phyloP scores from a whole-genome alignment of 2,329 filamentous ascomycete species.

The Trichoderma semiorbis region DNA sequence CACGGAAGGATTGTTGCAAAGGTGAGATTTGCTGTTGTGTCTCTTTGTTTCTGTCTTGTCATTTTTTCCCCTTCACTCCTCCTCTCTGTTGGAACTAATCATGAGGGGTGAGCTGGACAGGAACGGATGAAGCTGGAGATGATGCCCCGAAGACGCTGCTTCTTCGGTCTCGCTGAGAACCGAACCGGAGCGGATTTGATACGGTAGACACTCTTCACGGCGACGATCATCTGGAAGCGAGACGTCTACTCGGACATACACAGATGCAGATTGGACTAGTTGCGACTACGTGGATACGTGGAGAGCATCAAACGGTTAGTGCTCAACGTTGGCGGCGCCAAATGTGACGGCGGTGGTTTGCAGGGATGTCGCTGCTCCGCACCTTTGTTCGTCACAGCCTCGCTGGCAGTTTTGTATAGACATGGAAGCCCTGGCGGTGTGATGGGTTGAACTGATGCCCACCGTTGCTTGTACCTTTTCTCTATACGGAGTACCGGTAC shows the following conservation, averaged over 20 bases:
- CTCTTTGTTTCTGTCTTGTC: not conserved
- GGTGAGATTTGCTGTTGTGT: not conserved
- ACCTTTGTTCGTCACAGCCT: slow-evolving; percentile 3
- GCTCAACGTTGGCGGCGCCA: not conserved
- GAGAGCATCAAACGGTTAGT: not conserved
- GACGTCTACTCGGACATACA: not conserved
- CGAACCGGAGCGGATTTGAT: not conserved
- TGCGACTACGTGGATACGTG: not conserved
- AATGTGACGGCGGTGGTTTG: slow-evolving; percentile 5
- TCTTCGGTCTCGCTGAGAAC: not conserved
- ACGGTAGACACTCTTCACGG: not conserved
- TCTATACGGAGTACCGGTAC: not conserved
- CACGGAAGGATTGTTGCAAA: not conserved
- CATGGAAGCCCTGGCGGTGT: not conserved
- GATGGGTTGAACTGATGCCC: not conserved
- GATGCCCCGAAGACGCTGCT: not conserved
- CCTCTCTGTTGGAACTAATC: not conserved
- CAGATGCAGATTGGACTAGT: not conserved
- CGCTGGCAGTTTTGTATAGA: not conserved
- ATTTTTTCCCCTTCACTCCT: not conserved
- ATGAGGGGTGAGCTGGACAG: not conserved
- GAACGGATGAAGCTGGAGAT: not conserved
- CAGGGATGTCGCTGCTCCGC: not conserved
- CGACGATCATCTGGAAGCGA: not conserved
- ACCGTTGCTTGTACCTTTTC: not conserved